These are phyloP conservation scores for Russula earlei DNA, from an alignment of 768 basidiomycete species.

Conservation along the genomic window DNA sequence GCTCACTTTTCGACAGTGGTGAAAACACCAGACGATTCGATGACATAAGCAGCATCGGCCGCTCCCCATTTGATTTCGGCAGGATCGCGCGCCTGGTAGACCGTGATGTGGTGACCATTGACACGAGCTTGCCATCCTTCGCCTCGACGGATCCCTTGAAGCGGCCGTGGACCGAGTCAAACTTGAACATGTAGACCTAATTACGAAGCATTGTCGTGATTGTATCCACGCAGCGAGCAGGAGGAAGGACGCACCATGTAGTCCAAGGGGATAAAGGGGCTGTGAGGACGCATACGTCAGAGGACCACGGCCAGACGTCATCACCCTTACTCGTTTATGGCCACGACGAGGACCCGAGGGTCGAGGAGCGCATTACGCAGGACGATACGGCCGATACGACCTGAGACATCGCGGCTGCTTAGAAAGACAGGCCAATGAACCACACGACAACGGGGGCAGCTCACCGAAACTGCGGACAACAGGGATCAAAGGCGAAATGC, in stretches of 20 bases:
- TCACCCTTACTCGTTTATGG: conserved; percentile 78
- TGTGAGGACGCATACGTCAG: conserved; percentile 25
- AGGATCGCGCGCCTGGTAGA: conserved; percentile 85
- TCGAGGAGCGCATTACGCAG: conserved; percentile 83
- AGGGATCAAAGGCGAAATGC: conserved; percentile 9
- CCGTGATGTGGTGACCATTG: conserved; percentile 63
- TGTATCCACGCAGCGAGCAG: background rate
- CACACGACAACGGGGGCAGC: background rate
- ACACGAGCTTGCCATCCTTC: conserved; percentile 88
- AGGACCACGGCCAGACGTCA: too few species aligned
- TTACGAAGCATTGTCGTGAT: background rate
- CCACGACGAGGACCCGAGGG: conserved; percentile 74
- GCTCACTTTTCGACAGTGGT: conserved; percentile 83
- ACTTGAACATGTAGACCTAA: conserved; percentile 98
- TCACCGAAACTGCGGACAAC: conserved; percentile 57
- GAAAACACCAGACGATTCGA: conserved; percentile 99
- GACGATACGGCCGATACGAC: conserved; percentile 99
- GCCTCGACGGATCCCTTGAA: conserved; percentile 78
- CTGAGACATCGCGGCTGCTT: conserved; percentile 35
- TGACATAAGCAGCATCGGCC: conserved; percentile 82
- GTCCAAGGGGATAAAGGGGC: conserved; percentile 92
- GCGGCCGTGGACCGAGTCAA: conserved; percentile 86
- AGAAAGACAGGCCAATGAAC: background rate
- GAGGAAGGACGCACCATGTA: conserved; percentile 71
- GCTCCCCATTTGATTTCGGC: conserved; percentile 73